phyloP scores from a whole-genome alignment of 345 rosid species.

The Gossypium herbaceum region DNA sequence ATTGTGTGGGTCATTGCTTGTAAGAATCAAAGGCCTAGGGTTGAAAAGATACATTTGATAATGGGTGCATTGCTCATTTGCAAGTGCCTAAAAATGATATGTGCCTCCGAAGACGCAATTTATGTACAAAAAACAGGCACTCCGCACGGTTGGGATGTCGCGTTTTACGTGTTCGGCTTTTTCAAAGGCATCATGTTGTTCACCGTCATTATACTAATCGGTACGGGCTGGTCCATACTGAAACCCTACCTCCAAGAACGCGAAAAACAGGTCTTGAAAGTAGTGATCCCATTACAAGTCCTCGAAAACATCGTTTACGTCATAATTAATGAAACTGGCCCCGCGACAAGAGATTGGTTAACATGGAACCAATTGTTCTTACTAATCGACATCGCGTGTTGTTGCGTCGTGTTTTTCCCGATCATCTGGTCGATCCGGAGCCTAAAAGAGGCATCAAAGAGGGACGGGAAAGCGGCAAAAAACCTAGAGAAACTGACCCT shows the following conservation, averaged over 20 bases:
- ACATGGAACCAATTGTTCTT: slow-evolving; percentile 50
- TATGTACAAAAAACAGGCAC: slow-evolving; percentile 41
- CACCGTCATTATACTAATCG: slow-evolving; percentile 48
- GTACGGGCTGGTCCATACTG: slow-evolving; percentile 58
- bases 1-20: slow-evolving; percentile 30
- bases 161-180: slow-evolving; percentile 52
- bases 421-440: slow-evolving; percentile 52
- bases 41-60: slow-evolving; percentile 41
- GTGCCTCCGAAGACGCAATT: slow-evolving; percentile 43
- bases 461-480: slow-evolving; percentile 43
- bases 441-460: slow-evolving; percentile 43
- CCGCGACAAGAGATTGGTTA: slow-evolving; percentile 44
- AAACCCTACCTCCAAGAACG: slow-evolving; percentile 55
- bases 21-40: slow-evolving; percentile 28
- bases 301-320: slow-evolving; percentile 51
- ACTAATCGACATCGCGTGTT: slow-evolving; percentile 43
- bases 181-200: slow-evolving; percentile 57
- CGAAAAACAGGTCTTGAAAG: slow-evolving; percentile 43
- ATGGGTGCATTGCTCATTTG: slow-evolving; percentile 45
- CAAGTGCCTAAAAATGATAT: slow-evolving; percentile 47
- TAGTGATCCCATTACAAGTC: slow-evolving; percentile 49
- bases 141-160: slow-evolving; percentile 61
- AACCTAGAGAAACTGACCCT: slow-evolving; percentile 47
- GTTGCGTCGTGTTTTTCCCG: slow-evolving; percentile 50
- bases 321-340: slow-evolving; percentile 42